Evolutionary conservation across 2,329 filamentous ascomycete genomes (phyloP).

Genomic region (Aspergillus oerlinghausenensis): DNA sequence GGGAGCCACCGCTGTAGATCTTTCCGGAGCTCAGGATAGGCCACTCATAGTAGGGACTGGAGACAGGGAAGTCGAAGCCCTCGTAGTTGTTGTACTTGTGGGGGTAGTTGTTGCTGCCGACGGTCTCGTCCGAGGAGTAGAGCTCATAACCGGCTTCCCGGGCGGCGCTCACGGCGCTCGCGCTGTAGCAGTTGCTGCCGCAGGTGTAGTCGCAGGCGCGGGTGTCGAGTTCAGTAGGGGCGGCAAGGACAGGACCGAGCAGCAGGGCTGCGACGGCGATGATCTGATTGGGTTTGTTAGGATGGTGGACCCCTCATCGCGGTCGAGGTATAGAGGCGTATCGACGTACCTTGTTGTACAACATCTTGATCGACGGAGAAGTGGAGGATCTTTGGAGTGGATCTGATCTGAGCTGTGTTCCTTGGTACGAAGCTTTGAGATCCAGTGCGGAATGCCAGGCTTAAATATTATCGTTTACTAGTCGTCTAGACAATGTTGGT

Average conservation of each 20-base stretch:
- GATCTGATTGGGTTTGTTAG: slow-evolving; percentile 1
- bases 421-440: background rate
- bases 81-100: slow-evolving; percentile 61
- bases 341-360: slow-evolving; percentile 20
- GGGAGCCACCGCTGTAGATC: slow-evolving; percentile 56
- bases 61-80: slow-evolving; percentile 55
- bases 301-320: background rate
- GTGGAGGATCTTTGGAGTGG: no score
- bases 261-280: slow-evolving; percentile 15
- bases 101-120: slow-evolving; percentile 46
- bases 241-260: slow-evolving; percentile 19
- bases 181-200: slow-evolving; percentile 51
- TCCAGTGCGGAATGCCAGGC: background rate
- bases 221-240: slow-evolving; percentile 28
- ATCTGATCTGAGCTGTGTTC: background rate
- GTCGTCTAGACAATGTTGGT: background rate
- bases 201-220: slow-evolving; percentile 50
- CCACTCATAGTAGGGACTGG: slow-evolving; percentile 61
- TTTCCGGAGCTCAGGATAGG: slow-evolving; percentile 49
- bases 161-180: slow-evolving; percentile 47
- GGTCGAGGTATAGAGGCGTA: background rate
- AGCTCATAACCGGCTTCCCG: slow-evolving; percentile 50
- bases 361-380: slow-evolving; percentile 15
- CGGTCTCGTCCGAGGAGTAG: slow-evolving; percentile 37
- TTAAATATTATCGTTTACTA: background rate